Percentiles rank a stretch among this genome's conserved stretches.
Evolutionary conservation across 148 eudicot species (phyloP).

Genomic region (Persicaria maculosa): DNA sequence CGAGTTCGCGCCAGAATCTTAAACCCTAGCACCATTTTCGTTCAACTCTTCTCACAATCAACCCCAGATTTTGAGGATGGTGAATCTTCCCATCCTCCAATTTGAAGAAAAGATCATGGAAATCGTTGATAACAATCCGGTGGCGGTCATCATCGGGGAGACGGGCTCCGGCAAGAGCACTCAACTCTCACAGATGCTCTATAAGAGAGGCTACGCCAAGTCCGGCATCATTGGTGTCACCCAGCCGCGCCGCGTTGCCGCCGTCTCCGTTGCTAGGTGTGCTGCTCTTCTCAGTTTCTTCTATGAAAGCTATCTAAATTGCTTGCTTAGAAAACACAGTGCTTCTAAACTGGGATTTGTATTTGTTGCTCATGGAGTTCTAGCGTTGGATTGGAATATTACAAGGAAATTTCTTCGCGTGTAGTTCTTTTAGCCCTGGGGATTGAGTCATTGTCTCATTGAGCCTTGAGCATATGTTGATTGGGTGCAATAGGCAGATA

Average conservation of each 20-base stretch:
- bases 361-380: background rate
- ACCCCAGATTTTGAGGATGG: conserved; percentile 29
- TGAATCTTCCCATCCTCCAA: conserved; percentile 68
- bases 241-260: conserved; percentile 98
- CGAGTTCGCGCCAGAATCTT: conserved; percentile 5
- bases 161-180: conserved; percentile 97
- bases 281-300: background rate
- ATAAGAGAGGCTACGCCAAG: conserved; percentile 47
- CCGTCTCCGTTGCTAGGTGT: conserved; percentile 83
- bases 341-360: background rate
- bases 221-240: conserved; percentile 80
- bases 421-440: background rate
- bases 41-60: background rate
- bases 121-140: conserved; percentile 54
- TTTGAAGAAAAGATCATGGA: conserved; percentile 74
- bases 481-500: background rate
- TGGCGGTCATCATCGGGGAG: conserved; percentile 76
- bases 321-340: background rate
- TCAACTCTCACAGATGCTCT: conserved; percentile 86
- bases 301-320: background rate
- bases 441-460: background rate
- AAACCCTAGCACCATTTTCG: conserved; percentile 5
- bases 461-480: background rate
- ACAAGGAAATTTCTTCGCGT: background rate
- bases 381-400: background rate